Base-by-base conservation (phyloP, 495 filamentous ascomycete genomes). In the Penicillium nucicola region DNA sequence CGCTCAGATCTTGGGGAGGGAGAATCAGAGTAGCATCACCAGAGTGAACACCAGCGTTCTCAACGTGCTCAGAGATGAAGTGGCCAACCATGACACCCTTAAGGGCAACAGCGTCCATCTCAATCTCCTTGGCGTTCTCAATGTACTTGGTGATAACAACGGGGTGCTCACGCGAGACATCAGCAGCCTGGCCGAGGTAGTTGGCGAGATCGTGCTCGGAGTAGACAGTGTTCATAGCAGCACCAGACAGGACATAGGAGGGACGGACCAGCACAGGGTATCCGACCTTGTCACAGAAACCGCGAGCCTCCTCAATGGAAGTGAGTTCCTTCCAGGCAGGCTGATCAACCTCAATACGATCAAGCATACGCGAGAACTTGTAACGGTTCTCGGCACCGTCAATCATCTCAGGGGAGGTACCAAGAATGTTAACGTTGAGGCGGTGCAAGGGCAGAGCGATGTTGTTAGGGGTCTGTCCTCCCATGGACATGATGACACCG, bases 101-200 rank as follows among this genome's bases (percentile, higher is more conserved):
- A 50, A 84, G 85, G 39, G 88, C 92, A 18, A 98, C 93, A 58
- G 88, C 93, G 58, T 98, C 93, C 72, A 97, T 91, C 60, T 98
- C 93, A 43, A 98, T 96, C 71, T 98, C 93, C 77, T 95, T 88
- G 15, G 92, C 92, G 52, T 90, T 89, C 70, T 97, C 93, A 52
- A 98, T 97, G 70, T 97, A 98, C 75, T 98, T 97, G 48, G 88
- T 96, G 62, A 98, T 96, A 19, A 97, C 93, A n/a, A 97, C 93
- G 13, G 93, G 93, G 72, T 97, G 90, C 46, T 97, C 93, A 30
- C 87, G 88, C n/a, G 92, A 97, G 32, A 98, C 93, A 52, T 86
- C 85, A 40, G 82, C 85, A 22, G 93, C 93, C 62, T 93, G 90
- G 65, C 89, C 84, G 8, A 98, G 79, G 75, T 96, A 97, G 48